Evolutionary conservation across 1,284 basidiomycete species (phyloP), one percentile per base, ranked within the genome.

Genomic region (Sanguinoderma infundibulare): DNA sequence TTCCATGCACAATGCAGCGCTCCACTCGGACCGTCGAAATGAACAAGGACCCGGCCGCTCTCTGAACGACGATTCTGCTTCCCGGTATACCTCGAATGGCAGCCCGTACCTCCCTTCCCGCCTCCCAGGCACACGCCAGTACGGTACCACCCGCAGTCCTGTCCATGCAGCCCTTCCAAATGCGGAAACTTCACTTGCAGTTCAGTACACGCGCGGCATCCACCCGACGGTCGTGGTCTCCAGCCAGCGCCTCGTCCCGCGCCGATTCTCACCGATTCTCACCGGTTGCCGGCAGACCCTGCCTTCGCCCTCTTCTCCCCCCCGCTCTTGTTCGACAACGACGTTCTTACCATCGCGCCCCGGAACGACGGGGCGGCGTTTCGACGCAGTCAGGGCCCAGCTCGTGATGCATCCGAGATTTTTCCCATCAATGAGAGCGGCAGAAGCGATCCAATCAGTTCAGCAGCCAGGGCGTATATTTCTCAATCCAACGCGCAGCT

Each of bases 211-310:
- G 51, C 59, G 56, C 64, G 36, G 46, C 35, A 38, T 20, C 36
- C 36, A 38, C 61, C 61, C 64, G 64, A 65, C 61, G 42, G 58
- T 65, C 64, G 64, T 62, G 64, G 64, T 10, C 49, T 52, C 61
- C 28, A 35, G 50, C n/a, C 40, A 38, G 53, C 61, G 55, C 53
- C 44, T 24, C 30, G 14, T 39, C 50, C 36, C 53, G n/a, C 51
- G 20, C 22, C 46, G 35, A 17, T 38, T 15, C 46, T 39, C 9
- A 20, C 32, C 35, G n/a, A 8, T 55, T 58, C 52, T 61, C 57
- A 59, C 49, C 32, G 28, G 53, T 14, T 10, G 14, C 24, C 51
- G 24, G 30, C 26, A 40, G 17, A 46, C 24, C 57, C 42, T 52
- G 50, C 44, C 51, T 54, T 47, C 54, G 12, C 30, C 60, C 39